These are phyloP conservation scores for Aspergillus arachidicola DNA, from an alignment of 2,329 filamentous ascomycete species.

Conservation along the genomic window DNA sequence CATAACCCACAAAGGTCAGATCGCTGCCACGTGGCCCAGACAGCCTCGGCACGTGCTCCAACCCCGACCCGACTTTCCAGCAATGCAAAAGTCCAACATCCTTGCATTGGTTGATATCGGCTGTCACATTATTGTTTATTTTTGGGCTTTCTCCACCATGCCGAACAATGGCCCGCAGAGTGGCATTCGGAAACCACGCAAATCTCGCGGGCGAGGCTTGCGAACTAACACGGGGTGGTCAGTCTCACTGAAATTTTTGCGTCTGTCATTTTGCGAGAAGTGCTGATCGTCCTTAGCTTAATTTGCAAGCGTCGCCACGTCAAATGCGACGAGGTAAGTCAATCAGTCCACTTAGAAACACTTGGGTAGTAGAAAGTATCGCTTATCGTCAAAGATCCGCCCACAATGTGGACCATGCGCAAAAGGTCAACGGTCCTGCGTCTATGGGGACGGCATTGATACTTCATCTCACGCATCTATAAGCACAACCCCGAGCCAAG, in stretches of 20 bases:
- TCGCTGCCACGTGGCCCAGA: neutral
- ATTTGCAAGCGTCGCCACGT: slow-evolving; percentile 34
- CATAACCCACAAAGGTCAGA: too few relatives aligned
- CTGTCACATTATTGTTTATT: neutral
- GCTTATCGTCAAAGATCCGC: slow-evolving; percentile 15
- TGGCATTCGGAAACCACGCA: slow-evolving; percentile 17
- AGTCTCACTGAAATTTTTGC: slow-evolving; percentile 6
- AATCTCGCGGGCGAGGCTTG: slow-evolving; percentile 32
- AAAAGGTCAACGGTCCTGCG: slow-evolving; percentile 30
- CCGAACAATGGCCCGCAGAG: neutral
- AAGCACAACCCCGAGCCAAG: neutral
- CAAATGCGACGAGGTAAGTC: slow-evolving; percentile 33
- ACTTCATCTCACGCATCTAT: neutral
- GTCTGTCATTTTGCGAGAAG: neutral
- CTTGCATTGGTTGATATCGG: neutral
- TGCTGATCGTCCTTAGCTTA: slow-evolving; percentile 20
- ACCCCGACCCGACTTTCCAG: neutral
- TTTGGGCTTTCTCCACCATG: neutral
- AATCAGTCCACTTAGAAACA: neutral
- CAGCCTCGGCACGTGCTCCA: neutral
- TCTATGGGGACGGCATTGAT: slow-evolving; percentile 15
- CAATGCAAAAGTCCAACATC: too few relatives aligned
- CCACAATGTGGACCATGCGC: slow-evolving; percentile 32
- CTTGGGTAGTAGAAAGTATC: neutral
- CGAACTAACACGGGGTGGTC: slow-evolving; percentile 34